A percentile compares a stretch with the other conserved stretches of the same genome.
phyloP scores from a whole-genome alignment of 192 early-diverging fungal genomes.

The Helicostylum pulchrum region DNA sequence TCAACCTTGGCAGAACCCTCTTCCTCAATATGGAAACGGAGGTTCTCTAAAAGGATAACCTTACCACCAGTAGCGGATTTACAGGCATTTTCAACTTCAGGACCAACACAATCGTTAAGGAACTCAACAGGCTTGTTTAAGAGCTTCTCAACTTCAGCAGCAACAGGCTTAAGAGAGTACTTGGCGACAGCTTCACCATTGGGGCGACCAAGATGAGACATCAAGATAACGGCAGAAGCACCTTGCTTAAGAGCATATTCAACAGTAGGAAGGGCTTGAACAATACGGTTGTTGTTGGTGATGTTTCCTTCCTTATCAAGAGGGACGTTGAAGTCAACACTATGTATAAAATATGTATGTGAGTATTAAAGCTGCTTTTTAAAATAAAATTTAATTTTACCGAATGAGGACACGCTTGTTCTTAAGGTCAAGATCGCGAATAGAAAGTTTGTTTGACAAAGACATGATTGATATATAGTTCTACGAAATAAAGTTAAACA shows the following conservation, averaged over 20 bases:
- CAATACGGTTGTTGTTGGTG: slow-evolving; percentile 96
- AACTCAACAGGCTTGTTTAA: slow-evolving; percentile 84
- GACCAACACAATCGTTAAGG: slow-evolving; percentile 91
- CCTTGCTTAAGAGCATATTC: slow-evolving; percentile 84
- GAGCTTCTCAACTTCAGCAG: slow-evolving; percentile 75
- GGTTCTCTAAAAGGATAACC: slow-evolving; percentile 94
- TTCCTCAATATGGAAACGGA: slow-evolving; percentile 98
- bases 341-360: slow-evolving; percentile 24
- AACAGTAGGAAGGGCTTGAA: slow-evolving; percentile 92
- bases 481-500: slow-evolving; percentile 7
- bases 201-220: slow-evolving; percentile 97
- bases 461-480: slow-evolving; percentile 51
- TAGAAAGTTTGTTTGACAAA: slow-evolving; percentile 80
- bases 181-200: slow-evolving; percentile 86
- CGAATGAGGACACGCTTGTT: slow-evolving; percentile 91
- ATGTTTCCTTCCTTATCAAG: slow-evolving; percentile 81
- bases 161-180: slow-evolving; percentile 90
- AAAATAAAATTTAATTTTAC: slow-evolving; percentile 37
- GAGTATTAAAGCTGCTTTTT: too few relatives aligned
- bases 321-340: slow-evolving; percentile 99
- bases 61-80: slow-evolving; percentile 64
- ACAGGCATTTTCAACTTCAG: slow-evolving; percentile 77
- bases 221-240: slow-evolving; percentile 86
- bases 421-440: slow-evolving; percentile 79
- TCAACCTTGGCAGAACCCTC: slow-evolving; percentile 86